Percentiles rank a stretch among this genome's conserved stretches.
Conservation (phyloP, 2,329 filamentous ascomycete genomes). For the Alternaria alternata region DNA sequence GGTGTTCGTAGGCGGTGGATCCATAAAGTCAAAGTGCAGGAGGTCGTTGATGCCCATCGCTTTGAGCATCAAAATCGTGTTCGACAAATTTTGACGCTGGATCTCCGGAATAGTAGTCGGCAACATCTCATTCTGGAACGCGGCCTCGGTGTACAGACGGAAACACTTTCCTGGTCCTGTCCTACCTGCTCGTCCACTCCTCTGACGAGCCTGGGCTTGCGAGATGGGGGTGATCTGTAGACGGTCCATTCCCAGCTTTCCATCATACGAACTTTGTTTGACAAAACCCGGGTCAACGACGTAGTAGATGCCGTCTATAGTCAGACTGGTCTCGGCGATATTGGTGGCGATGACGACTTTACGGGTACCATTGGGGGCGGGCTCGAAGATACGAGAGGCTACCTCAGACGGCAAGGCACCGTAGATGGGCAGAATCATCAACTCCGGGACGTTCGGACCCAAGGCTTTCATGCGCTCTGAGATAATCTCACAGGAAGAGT, state of each 20-base stretch:
- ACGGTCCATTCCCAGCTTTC: conserved; percentile 97
- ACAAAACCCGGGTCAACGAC: conserved; percentile 97
- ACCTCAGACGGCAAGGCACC: conserved; percentile 92
- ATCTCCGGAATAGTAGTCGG: conserved; percentile 97
- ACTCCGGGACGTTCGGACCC: conserved; percentile 86
- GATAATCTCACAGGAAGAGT: conserved; percentile 90
- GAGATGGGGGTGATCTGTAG: conserved; percentile 95
- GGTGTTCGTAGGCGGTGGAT: conserved; percentile 94
- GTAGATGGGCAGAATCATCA: conserved; percentile 96
- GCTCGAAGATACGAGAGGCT: conserved; percentile 93
- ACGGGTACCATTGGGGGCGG: conserved; percentile 81
- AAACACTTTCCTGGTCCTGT: conserved; percentile 93
- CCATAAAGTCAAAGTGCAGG: conserved; percentile 98
- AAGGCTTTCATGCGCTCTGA: conserved; percentile 96
- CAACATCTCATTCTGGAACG: conserved; percentile 96
- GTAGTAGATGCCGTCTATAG: conserved; percentile 97
- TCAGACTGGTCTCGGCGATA: conserved; percentile 97
- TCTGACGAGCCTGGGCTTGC: conserved; percentile 94
- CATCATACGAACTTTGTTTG: conserved; percentile 96
- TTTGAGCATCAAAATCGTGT: conserved; percentile 96
- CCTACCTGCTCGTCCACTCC: conserved; percentile 89
- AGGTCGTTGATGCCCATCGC: conserved; percentile 99
- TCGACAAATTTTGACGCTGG: conserved; percentile 89
- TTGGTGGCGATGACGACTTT: conserved; percentile 99
- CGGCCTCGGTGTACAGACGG: conserved; percentile 91